These are phyloP conservation scores for Hibiscus tridactylites DNA, from an alignment of 345 rosid species.

Conservation along the genomic window DNA sequence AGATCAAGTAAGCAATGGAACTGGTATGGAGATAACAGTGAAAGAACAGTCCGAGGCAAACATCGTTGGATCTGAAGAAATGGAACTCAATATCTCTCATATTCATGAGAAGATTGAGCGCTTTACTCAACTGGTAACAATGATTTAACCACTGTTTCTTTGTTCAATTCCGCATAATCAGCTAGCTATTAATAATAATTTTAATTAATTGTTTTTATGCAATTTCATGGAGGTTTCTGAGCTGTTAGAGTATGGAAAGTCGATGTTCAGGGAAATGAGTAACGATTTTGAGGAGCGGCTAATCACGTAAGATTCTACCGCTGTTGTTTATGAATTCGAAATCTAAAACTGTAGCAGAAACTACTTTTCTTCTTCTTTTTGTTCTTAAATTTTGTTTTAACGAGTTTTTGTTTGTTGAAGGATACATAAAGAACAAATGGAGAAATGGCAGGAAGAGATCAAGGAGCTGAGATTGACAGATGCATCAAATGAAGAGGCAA, in stretches of 20 bases:
- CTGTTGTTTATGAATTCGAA: background rate
- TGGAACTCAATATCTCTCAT: constrained; percentile 52
- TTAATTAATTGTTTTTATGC: background rate
- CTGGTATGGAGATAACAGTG: constrained; percentile 26
- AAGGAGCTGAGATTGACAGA: constrained; percentile 67
- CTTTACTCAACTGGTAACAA: constrained; percentile 65
- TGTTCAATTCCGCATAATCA: background rate
- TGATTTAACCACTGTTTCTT: background rate
- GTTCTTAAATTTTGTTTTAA: background rate
- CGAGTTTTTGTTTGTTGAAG: constrained; percentile 23
- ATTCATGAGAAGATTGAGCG: constrained; percentile 67
- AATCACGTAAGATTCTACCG: constrained; percentile 35
- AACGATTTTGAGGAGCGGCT: constrained; percentile 64
- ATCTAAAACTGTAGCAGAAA: background rate
- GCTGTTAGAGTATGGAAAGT: constrained; percentile 65
- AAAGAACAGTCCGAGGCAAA: constrained; percentile 48
- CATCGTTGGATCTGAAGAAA: constrained; percentile 63
- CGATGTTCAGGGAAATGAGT: constrained; percentile 71
- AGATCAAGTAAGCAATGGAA: constrained; percentile 24
- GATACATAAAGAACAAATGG: constrained; percentile 73
- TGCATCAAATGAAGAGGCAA: constrained; percentile 67
- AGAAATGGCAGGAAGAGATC: constrained; percentile 90
- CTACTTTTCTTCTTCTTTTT: too few species aligned
- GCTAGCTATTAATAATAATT: background rate
- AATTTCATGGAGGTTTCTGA: constrained; percentile 51